Evolutionary conservation across 768 basidiomycete species (phyloP).

Genomic region (Asterophora lycoperdoides): DNA sequence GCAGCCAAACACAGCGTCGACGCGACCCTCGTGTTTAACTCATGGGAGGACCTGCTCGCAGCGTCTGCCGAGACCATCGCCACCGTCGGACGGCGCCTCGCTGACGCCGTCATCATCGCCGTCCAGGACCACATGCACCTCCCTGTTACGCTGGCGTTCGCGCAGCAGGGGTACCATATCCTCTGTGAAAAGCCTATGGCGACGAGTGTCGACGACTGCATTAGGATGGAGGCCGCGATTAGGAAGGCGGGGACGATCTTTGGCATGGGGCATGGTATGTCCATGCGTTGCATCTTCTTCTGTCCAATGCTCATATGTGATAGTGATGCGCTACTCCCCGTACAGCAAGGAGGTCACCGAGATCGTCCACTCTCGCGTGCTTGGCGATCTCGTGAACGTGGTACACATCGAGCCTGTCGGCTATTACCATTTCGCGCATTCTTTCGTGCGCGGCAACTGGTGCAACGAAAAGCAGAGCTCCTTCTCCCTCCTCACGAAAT

Average conservation of each 20-base stretch:
- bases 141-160: slow-evolving; percentile 71
- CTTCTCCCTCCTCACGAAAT: slow-evolving; percentile 86
- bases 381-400: slow-evolving; percentile 78
- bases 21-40: slow-evolving; percentile 60
- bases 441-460: slow-evolving; percentile 86
- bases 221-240: slow-evolving; percentile 70
- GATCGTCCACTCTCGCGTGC: slow-evolving; percentile 61
- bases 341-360: slow-evolving; percentile 70
- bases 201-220: slow-evolving; percentile 64
- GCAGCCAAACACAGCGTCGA: slow-evolving; percentile 57
- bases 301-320: not conserved
- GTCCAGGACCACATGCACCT: slow-evolving; percentile 80
- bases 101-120: slow-evolving; percentile 77
- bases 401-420: slow-evolving; percentile 86
- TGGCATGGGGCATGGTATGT: slow-evolving; percentile 81
- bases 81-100: slow-evolving; percentile 64
- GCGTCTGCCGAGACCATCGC: slow-evolving; percentile 65
- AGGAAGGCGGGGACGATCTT: slow-evolving; percentile 70
- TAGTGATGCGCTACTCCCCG: slow-evolving; percentile 85
- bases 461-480: slow-evolving; percentile 60
- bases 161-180: slow-evolving; percentile 80
- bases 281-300: not conserved
- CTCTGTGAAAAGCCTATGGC: slow-evolving; percentile 95
- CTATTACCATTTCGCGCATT: slow-evolving; percentile 87
- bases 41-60: slow-evolving; percentile 66